Base-by-base conservation (phyloP, 2,329 filamentous ascomycete species). In the Neobulgaria alba region DNA sequence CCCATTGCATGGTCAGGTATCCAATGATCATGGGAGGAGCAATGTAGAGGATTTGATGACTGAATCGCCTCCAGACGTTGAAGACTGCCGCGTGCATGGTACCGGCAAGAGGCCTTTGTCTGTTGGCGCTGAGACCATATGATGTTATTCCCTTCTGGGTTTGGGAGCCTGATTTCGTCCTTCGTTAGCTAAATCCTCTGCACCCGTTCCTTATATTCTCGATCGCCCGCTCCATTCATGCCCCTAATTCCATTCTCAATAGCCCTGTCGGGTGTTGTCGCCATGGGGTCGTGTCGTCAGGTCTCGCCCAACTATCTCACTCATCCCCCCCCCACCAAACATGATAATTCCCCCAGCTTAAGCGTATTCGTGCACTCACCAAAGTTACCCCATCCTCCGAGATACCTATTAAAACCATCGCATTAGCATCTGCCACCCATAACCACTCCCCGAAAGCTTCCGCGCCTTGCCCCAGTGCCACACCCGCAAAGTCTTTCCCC, bases 1-100 rank as follows among this genome's bases (percentile, higher is more conserved):
- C 90, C 92, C 92, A 98, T 62, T 84, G 68, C 82, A 96, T 85
- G 53, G 78, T 62, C 61, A 80, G 78, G 71, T 96, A 98, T 53
- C 76, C 88, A 54, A 73, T 65, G 50, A 92, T 57, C 55, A 95
- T 68, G 29, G 89, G 83, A 45, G 92, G 85, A 18, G 81, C 75
- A 66, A 89, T 80, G 76, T 89, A 98, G 56, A 96, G 79, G 55
- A 94, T 79, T 73, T 96, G 92, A 56, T 74, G 66, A 63, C 79
- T 81, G 68, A 83, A 85, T 59, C 92, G 80, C 66, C 92, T 82
- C 76, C 84, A 93, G 57, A 79, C 82, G 77, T 98, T 98, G 82
- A 96, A 96, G 71, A 96, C 68, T 60, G 89, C 90, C 54, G 82
- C 84, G 65, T 90, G 69, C 51, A 74, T 66, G 46, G 82, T 71